Conservation (phyloP, 768 basidiomycete genomes). For the Termitomyces sp. region DNA sequence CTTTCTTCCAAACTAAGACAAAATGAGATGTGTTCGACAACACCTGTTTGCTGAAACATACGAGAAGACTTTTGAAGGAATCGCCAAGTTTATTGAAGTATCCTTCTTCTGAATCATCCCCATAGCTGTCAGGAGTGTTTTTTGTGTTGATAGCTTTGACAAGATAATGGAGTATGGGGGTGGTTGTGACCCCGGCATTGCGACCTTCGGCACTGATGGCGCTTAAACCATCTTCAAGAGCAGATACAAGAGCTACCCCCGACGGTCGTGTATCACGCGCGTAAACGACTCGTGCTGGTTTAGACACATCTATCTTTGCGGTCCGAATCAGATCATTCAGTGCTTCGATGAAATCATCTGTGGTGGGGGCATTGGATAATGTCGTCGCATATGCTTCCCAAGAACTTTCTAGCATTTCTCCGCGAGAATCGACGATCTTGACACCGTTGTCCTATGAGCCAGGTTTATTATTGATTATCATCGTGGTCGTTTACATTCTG, state of each 20-base stretch:
- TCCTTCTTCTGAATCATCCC: slow-evolving; percentile 75
- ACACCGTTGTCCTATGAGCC: slow-evolving; percentile 88
- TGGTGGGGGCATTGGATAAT: slow-evolving; percentile 79
- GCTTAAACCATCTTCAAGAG: slow-evolving; percentile 80
- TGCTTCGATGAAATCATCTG: slow-evolving; percentile 66
- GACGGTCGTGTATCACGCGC: slow-evolving; percentile 93
- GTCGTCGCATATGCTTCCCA: slow-evolving; percentile 91
- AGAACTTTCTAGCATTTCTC: slow-evolving; percentile 93
- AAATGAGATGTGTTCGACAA: slow-evolving; percentile 6
- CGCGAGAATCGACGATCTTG: slow-evolving; percentile 94
- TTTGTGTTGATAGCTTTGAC: slow-evolving; percentile 88
- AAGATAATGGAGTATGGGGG: slow-evolving; percentile 94
- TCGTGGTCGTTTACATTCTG: slow-evolving; percentile 8
- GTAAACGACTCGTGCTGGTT: slow-evolving; percentile 82
- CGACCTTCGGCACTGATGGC: slow-evolving; percentile 67
- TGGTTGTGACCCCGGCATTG: slow-evolving; percentile 85
- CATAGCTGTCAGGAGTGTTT: slow-evolving; percentile 73
- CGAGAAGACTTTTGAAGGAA: slow-evolving; percentile 86
- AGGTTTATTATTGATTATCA: slow-evolving; percentile 2
- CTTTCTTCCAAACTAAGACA: slow-evolving; percentile 53
- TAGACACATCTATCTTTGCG: slow-evolving; percentile 72
- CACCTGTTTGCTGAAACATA: slow-evolving; percentile 37
- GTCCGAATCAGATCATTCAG: slow-evolving; percentile 59
- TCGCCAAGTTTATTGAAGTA: slow-evolving; percentile 79
- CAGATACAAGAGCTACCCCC: slow-evolving; percentile 67